These are phyloP conservation scores for Verticillium isaacii DNA, from an alignment of 2,329 filamentous ascomycete genomes.

Conservation along the genomic window DNA sequence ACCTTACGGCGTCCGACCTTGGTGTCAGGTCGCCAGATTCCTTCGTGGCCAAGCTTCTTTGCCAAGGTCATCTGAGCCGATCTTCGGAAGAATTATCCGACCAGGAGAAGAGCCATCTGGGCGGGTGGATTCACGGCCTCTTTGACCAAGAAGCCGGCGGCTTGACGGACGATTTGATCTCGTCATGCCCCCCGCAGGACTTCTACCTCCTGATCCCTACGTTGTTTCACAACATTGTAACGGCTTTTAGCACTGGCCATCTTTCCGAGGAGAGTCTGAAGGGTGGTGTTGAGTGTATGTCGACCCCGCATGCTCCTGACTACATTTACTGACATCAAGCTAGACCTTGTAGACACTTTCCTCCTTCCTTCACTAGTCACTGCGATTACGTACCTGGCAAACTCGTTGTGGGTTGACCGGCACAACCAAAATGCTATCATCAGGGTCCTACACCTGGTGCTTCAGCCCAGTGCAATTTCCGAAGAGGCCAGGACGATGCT, in stretches of 20 bases:
- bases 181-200: slow-evolving; percentile 74
- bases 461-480: slow-evolving; percentile 66
- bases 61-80: slow-evolving; percentile 52
- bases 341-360: slow-evolving; percentile 74
- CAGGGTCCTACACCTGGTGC: slow-evolving; percentile 66
- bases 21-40: slow-evolving; percentile 56
- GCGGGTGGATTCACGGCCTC: slow-evolving; percentile 72
- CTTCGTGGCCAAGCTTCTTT: slow-evolving; percentile 64
- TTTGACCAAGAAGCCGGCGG: slow-evolving; percentile 71
- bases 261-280: slow-evolving; percentile 67
- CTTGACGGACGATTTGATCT: slow-evolving; percentile 75
- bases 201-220: slow-evolving; percentile 77
- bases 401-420: slow-evolving; percentile 63
- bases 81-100: slow-evolving; percentile 56
- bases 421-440: slow-evolving; percentile 64
- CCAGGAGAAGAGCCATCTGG: slow-evolving; percentile 61
- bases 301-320: neutral
- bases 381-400: slow-evolving; percentile 66
- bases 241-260: slow-evolving; percentile 61
- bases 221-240: slow-evolving; percentile 69
- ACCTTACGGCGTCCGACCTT: slow-evolving; percentile 59
- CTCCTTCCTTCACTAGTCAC: slow-evolving; percentile 73
- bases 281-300: slow-evolving; percentile 70
- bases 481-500: slow-evolving; percentile 69
- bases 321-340: slow-evolving; percentile 10